Evolutionary conservation across 768 basidiomycete species (phyloP).

Genomic region (Mycena maculata): DNA sequence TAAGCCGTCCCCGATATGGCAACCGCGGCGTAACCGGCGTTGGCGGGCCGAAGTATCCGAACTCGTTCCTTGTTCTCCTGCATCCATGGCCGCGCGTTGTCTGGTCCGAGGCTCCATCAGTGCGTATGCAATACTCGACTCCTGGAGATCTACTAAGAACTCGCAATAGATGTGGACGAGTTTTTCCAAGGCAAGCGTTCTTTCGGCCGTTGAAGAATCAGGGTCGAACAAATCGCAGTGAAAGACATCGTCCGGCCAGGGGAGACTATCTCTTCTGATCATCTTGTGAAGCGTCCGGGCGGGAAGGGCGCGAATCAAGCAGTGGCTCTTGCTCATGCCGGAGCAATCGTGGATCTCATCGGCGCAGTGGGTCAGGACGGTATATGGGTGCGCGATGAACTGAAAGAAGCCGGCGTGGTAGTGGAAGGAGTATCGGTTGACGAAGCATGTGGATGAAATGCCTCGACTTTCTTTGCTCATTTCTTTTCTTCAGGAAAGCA

Average conservation of each 20-base stretch:
- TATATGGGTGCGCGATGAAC: conserved; percentile 56
- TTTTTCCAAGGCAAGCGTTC: conserved; percentile 61
- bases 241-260: conserved; percentile 65
- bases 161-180: conserved; percentile 62
- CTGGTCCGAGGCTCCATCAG: conserved; percentile 64
- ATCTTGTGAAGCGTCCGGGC: conserved; percentile 61
- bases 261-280: conserved; percentile 67
- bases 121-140: conserved; percentile 40
- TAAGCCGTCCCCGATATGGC: not conserved
- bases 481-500: conserved; percentile 52
- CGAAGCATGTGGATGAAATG: conserved; percentile 45
- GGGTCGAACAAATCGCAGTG: conserved; percentile 47
- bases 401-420: conserved; percentile 54
- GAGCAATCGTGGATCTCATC: conserved; percentile 59
- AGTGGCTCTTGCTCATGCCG: conserved; percentile 65
- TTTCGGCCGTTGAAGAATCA: not conserved
- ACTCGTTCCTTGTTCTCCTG: not conserved
- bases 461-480: not conserved
- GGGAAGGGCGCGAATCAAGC: conserved; percentile 78
- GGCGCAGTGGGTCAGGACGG: conserved; percentile 69
- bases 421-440: conserved; percentile 51
- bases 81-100: conserved; percentile 41
- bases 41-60: no score
- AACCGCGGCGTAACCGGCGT: no score
- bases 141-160: not conserved